Evolutionary conservation across 169 alveolate species (phyloP), one percentile per base, ranked within the genome.

Genomic region (Plasmodium vivax): DNA sequence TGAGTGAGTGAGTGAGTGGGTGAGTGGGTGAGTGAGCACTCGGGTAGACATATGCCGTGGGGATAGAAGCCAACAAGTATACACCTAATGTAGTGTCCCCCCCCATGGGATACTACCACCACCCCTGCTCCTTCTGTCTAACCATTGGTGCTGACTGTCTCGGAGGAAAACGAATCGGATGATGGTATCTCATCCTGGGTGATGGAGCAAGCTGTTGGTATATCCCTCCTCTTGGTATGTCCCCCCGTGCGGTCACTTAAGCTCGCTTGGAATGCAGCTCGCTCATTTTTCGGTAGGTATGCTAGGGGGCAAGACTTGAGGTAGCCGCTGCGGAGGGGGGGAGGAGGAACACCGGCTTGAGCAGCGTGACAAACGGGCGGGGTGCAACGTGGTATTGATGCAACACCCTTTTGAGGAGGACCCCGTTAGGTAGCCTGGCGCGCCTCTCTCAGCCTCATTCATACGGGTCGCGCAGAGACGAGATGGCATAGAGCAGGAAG

Each of bases 391-490:
- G 32, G 5, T 7, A 10, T 68, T 19, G 2, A 19, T 38, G 23
- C 38, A n/a, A 27, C 6, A 51, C 62, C 62, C 23, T 51, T 51
- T 14, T 51, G 23, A 51, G 23, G 62, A 14, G 23, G 62, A 47
- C 12, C 51, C 9, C 4, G 23, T 51, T 51, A 51, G 62, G 23
- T 51, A 14, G 23, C 2, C 9, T 1, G 58, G 3, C 23, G 19
- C 23, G 6, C 23, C 23, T 51, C 6, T 19, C 16, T 27, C 71
- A 62, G 43, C 43, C 14, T 74, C 16, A 16, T 85, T 77, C 71
- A 10, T 85, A 85, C 93, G 93, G 93, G 75, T 85, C 71, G 43
- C 84, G 19, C 9, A 38, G 47, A 32, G 93, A 85, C 3, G 85
- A 75, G 51, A 85, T 56, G 68, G 45, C 45, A 77, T 85, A 85